Percentiles rank a stretch among this genome's conserved stretches.
phyloP scores from a whole-genome alignment of 1,139 yeast genomes.

The Trichomonascaceae sp. region DNA sequence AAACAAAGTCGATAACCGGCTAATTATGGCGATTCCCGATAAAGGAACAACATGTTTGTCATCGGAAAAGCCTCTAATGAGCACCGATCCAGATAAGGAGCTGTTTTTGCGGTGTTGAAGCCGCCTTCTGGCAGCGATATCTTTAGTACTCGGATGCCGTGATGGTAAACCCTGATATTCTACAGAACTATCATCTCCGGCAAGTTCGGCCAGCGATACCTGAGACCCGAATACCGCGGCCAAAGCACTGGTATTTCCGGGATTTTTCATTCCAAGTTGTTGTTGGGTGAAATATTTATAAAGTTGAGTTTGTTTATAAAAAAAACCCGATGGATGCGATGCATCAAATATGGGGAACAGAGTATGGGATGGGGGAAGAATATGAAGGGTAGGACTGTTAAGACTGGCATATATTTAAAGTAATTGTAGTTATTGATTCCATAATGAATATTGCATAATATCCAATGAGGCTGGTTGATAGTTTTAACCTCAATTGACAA shows the following conservation, averaged over 20 bases:
- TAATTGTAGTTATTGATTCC: too few relatives aligned
- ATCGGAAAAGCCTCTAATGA: conserved; percentile 8
- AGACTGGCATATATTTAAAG: too few relatives aligned
- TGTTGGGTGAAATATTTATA: background rate
- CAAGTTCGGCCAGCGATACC: conserved; percentile 34
- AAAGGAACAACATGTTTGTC: conserved; percentile 16
- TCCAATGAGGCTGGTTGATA: too few relatives aligned
- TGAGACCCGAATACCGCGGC: conserved; percentile 35
- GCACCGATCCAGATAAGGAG: background rate
- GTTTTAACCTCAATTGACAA: too few relatives aligned
- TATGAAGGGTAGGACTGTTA: background rate
- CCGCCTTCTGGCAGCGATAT: background rate
- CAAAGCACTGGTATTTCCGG: conserved; percentile 27
- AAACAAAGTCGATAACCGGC: conserved; percentile 24
- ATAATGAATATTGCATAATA: too few relatives aligned
- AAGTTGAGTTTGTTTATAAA: background rate
- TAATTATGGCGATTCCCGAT: conserved; percentile 17
- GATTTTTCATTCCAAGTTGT: background rate
- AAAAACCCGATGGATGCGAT: background rate
- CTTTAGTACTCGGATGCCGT: background rate
- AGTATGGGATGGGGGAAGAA: background rate
- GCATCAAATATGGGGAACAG: background rate
- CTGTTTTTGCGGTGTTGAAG: conserved; percentile 2
- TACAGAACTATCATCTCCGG: conserved; percentile 28
- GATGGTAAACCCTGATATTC: conserved; percentile 7